Evolutionary conservation across 768 basidiomycete genomes (phyloP), one percentile per base, ranked within the genome.

Genomic region (Mrakia frigida): DNA sequence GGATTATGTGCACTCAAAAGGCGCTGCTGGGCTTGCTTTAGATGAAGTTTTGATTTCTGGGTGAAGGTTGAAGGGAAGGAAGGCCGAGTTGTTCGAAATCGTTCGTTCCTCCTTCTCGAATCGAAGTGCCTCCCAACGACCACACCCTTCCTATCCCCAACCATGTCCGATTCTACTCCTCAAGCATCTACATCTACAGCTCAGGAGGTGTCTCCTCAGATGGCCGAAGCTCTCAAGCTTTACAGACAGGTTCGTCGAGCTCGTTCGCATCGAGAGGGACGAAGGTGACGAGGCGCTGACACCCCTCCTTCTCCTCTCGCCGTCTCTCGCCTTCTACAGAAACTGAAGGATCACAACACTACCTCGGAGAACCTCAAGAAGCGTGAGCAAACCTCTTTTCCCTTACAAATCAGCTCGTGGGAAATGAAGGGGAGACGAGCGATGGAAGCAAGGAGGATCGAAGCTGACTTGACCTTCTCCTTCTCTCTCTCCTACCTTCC

Each of bases 261-360:
- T 1, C 9, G 52, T 28, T n/a, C 33, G 59, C 23, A 0, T 50
- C 0, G 7, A 16, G 65, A 23, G 28, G 39, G 70, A 33, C 31
- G 41, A 43, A 56, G 63, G 41, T 61, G 73, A n/a, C 69, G 43
- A 67, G 63, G 31, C 67, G 25, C 59, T 75, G 74, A 60, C 2
- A n/a, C n/a, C 59, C 37, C 39, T 52, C 31, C 39, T 63, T 21
- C 28, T 39, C 21, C 28, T 43, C 23, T 68, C 74, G 33, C 31
- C 1, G 6, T 9, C 13, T 52, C 33, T 70, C 21, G 37, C 11
- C 67, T 50, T n/a, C 68, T 7, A 56, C 81, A 98, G 96, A 99
- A 98, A 93, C 90, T 98, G 88, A 90, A 89, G 79, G 88, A 89
- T 78, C 97, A 99, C 83, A 93, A 96, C 85, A 85, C 87, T 69